Evolutionary conservation across 2,329 filamentous ascomycete genomes (phyloP).

Genomic region (Cordyceps fumosorosea): DNA sequence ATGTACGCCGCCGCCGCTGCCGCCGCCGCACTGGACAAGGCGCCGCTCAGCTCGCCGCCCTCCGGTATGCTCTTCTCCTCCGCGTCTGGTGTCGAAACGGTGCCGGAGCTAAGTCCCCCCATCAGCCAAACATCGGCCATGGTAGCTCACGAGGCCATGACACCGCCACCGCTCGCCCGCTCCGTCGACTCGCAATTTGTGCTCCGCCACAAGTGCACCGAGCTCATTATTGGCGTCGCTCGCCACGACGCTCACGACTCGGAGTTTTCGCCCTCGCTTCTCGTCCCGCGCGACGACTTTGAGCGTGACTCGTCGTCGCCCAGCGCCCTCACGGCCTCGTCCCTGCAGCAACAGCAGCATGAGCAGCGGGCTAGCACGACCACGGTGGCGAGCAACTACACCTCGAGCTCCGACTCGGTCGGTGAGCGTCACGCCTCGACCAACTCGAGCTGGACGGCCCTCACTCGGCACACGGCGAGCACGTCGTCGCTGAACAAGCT

Average conservation of each 20-base stretch:
- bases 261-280: conserved; percentile 53
- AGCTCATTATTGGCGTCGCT: conserved; percentile 43
- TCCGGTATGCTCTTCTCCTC: conserved; percentile 21
- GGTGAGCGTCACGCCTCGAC: conserved; percentile 48
- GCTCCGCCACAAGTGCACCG: conserved; percentile 31
- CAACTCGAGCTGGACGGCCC: conserved; percentile 46
- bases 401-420: conserved; percentile 38
- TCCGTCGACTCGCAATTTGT: conserved; percentile 29
- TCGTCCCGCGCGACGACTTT: conserved; percentile 52
- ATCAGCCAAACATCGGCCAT: conserved; percentile 38
- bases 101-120: conserved; percentile 45
- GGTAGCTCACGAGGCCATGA: conserved; percentile 37
- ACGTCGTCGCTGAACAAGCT: conserved; percentile 38
- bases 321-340: conserved; percentile 12
- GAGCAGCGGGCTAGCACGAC: conserved; percentile 46
- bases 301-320: conserved; percentile 35
- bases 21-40: conserved; percentile 19
- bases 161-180: conserved; percentile 26
- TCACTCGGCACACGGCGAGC: conserved; percentile 48
- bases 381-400: conserved; percentile 43
- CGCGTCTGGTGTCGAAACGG: conserved; percentile 27
- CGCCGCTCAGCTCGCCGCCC: conserved; percentile 21
- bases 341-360: conserved; percentile 26
- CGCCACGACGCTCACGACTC: conserved; percentile 56
- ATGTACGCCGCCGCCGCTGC: background rate